Evolutionary conservation across 352 stramenopile genomes (phyloP).

Genomic region (Phytophthora nicotianae): DNA sequence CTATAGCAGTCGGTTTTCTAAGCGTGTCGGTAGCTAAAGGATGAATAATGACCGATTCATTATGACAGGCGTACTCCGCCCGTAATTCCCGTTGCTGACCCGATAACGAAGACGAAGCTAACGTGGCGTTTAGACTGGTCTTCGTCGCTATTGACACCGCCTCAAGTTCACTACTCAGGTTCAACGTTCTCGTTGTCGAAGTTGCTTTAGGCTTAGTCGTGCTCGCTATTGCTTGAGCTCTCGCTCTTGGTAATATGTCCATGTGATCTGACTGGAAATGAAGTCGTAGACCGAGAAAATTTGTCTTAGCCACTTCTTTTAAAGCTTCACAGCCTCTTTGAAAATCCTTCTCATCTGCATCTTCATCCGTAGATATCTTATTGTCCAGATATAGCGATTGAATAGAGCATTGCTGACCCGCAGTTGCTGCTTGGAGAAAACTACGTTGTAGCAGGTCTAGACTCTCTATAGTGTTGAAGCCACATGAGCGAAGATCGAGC

Average conservation of each 20-base stretch:
- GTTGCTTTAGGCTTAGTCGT: background rate
- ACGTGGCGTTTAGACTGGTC: conserved; percentile 24
- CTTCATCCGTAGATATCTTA: background rate
- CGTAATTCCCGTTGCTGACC: conserved; percentile 3
- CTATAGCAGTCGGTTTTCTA: conserved; percentile 9
- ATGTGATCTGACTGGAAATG: conserved; percentile 19
- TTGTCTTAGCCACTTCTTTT: conserved; percentile 16
- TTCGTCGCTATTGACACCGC: conserved; percentile 26
- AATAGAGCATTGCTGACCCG: conserved; percentile 27
- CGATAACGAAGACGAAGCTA: conserved; percentile 17
- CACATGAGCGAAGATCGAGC: conserved; percentile 44
- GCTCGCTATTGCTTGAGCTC: background rate
- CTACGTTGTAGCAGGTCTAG: conserved; percentile 28
- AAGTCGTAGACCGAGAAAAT: conserved; percentile 25
- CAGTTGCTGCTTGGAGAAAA: conserved; percentile 33
- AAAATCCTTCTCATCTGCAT: conserved; percentile 4
- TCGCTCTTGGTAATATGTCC: background rate
- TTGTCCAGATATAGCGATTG: conserved; percentile 25
- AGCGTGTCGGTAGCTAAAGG: conserved; percentile 5
- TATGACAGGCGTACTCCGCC: conserved; percentile 4
- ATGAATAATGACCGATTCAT: conserved; percentile 17
- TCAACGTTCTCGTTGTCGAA: background rate
- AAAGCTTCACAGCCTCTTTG: conserved; percentile 15
- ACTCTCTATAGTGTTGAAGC: conserved; percentile 26
- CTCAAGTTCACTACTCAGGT: conserved; percentile 22